Base-by-base conservation (phyloP, 352 stramenopile species). In the Phytophthora fragariaefolia region DNA sequence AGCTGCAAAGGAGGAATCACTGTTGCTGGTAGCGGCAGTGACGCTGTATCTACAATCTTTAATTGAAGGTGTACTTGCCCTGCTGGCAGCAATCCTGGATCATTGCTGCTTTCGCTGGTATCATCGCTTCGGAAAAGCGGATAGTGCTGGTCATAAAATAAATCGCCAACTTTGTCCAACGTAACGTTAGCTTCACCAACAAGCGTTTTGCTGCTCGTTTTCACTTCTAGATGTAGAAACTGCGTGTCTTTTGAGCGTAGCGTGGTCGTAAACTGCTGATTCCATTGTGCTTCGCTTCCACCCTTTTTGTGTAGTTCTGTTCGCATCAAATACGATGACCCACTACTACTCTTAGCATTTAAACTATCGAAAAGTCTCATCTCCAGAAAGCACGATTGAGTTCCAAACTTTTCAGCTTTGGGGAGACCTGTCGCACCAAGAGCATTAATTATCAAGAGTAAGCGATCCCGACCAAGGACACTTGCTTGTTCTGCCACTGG, bases 281-380 rank as follows among this genome's bases (percentile, higher is more conserved):
- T 91, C 87, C 85, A 96, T 49, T 92, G 82, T 9, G 87, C 85
- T 45, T 96, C 85, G 27, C 81, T 91, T 4, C 87, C 85, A 12
- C 87, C 82, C 63, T 94, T 94, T 73, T 92, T 93, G 71, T 92
- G 84, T 18, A 92, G 32, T 13, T 71, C 67, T 12, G 87, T 93
- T 20, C 82, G 75, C 54, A 91, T 69, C 49, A 77, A 67, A 9
- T 66, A 76, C 6, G 60, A 74, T 3, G 69, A 60, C 12, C 42
- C 60, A 9, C 10, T 60, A 54, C 52, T 58, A 26, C 71, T 53
- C 17, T 65, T 45, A 0, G 32, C 63, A 30, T 42, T 53, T 13
- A 32, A 52, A 2, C 66, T 56, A 55, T 66, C 54, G 24, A 71
- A 75, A 34, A 93, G 23, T 20, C 69, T 73, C 63, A 93, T 79